Evolutionary conservation across 148 eudicot species (phyloP).

Genomic region (Amaranthus palmeri): DNA sequence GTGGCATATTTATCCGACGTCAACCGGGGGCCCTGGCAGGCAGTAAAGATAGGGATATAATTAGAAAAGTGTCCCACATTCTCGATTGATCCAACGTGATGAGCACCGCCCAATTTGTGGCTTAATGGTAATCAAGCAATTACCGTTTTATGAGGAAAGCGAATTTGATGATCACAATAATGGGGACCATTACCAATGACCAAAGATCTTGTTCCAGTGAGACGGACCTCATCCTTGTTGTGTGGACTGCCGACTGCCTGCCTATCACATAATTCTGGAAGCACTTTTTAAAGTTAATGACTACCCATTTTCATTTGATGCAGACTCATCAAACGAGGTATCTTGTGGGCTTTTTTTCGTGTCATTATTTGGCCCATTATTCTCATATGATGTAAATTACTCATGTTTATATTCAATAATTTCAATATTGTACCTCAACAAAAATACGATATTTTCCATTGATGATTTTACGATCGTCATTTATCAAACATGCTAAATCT

Average conservation of each 20-base stretch:
- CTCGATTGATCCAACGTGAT: constrained; percentile 15
- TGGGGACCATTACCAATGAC: constrained; percentile 17
- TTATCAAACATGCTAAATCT: no score
- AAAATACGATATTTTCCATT: no score
- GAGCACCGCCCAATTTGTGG: constrained; percentile 17
- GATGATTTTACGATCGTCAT: no score
- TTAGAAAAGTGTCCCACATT: background rate
- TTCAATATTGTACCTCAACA: no score
- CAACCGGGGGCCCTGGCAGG: background rate
- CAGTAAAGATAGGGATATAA: background rate
- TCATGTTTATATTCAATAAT: no score
- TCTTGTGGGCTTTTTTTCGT: background rate
- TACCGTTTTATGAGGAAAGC: constrained; percentile 21
- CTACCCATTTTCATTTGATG: no score
- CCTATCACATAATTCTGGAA: constrained; percentile 10
- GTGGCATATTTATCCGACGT: background rate
- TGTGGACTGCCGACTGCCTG: constrained; percentile 9
- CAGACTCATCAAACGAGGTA: background rate
- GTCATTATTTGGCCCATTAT: background rate
- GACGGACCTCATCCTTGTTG: background rate
- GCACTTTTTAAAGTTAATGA: background rate
- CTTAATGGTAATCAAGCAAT: background rate
- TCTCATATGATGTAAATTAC: background rate
- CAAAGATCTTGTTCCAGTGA: constrained; percentile 4
- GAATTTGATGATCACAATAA: constrained; percentile 10